phyloP scores from a whole-genome alignment of 179 eudicot genomes.

The Beta lomatogona region DNA sequence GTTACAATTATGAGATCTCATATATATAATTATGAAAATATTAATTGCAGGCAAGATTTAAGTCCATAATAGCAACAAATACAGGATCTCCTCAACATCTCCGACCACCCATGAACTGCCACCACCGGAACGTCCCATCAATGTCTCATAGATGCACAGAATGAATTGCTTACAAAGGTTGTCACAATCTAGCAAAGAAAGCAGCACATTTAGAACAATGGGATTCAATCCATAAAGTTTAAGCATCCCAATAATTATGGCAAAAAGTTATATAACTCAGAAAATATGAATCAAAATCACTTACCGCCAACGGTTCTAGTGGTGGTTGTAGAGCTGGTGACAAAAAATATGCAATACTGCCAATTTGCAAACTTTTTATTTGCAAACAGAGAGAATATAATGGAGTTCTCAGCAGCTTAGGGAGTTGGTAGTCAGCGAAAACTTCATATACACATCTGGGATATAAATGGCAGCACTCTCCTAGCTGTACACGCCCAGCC shows the following conservation, averaged over 20 bases:
- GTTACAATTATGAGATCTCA: too few relatives aligned
- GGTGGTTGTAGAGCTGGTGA: constrained; percentile 97
- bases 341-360: constrained; percentile 85
- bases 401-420: constrained; percentile 92
- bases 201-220: background rate
- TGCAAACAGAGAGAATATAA: constrained; percentile 95
- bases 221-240: background rate
- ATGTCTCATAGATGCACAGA: background rate
- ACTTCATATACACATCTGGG: constrained; percentile 93
- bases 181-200: background rate
- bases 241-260: background rate
- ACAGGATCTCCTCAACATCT: too few relatives aligned
- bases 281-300: constrained; percentile 24
- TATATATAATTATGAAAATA: too few relatives aligned
- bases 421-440: constrained; percentile 94
- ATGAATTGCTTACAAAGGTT: background rate
- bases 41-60: too few relatives aligned
- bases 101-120: too few relatives aligned
- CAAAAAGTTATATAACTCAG: background rate
- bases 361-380: constrained; percentile 91
- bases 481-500: constrained; percentile 98
- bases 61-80: too few relatives aligned
- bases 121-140: too few relatives aligned
- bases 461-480: constrained; percentile 93
- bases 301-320: constrained; percentile 78